Conservation (phyloP, 2,329 filamentous ascomycete genomes). For the Juglanconis sp. region DNA sequence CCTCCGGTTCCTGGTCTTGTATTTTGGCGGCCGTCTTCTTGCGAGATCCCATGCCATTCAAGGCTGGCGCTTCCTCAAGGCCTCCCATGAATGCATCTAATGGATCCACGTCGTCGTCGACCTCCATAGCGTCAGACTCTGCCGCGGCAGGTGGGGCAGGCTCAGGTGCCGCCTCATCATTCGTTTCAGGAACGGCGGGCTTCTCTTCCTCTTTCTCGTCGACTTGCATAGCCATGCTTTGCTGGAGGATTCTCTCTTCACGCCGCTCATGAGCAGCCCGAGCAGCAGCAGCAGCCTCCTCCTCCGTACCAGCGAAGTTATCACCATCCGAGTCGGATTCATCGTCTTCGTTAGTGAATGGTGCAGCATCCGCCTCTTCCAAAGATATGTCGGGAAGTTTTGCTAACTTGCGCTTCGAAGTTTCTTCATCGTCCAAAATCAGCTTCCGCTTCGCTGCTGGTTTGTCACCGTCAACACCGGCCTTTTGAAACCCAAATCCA, state of each 20-base stretch:
- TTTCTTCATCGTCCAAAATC: constrained; percentile 85
- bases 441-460: constrained; percentile 68
- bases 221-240: constrained; percentile 46
- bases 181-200: constrained; percentile 18
- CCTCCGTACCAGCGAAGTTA: constrained; percentile 78
- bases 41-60: constrained; percentile 19
- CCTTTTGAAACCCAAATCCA: constrained; percentile 78
- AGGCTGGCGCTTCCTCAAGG: constrained; percentile 49
- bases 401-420: constrained; percentile 80
- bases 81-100: constrained; percentile 96
- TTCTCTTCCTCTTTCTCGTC: constrained; percentile 29
- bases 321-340: constrained; percentile 68
- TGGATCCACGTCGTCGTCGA: constrained; percentile 76
- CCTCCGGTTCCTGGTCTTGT: constrained; percentile 67
- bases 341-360: constrained; percentile 58
- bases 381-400: constrained; percentile 78
- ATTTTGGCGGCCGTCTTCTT: constrained; percentile 40
- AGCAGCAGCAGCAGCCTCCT: constrained; percentile 81
- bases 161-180: constrained; percentile 21
- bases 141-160: constrained; percentile 12
- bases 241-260: constrained; percentile 60
- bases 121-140: constrained; percentile 49
- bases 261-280: constrained; percentile 82
- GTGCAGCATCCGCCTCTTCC: constrained; percentile 57
- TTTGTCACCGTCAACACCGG: constrained; percentile 63